A percentile compares a stretch with the other conserved stretches of the same genome.
phyloP scores from a whole-genome alignment of 1,284 basidiomycete species.

The Cutaneotrichosporon cavernicola region DNA sequence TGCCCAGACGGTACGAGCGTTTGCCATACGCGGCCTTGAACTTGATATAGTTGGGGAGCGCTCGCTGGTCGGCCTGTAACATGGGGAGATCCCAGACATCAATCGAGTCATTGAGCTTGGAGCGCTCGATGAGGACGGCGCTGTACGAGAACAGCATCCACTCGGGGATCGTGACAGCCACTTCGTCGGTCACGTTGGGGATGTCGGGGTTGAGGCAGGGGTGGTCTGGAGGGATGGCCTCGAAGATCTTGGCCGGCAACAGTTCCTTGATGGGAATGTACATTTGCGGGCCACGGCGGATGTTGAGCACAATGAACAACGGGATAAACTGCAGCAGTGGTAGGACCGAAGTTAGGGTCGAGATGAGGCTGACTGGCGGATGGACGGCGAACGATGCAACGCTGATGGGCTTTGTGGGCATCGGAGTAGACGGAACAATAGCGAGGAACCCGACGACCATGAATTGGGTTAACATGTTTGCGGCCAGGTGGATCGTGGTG shows the following conservation, averaged over 20 bases:
- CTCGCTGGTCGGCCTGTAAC: conserved; percentile 67
- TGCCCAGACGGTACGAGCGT: conserved; percentile 33
- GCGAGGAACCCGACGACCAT: conserved; percentile 52
- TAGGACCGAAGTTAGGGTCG: conserved; percentile 31
- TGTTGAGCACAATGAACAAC: conserved; percentile 59
- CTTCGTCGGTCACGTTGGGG: conserved; percentile 47
- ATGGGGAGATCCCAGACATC: conserved; percentile 84
- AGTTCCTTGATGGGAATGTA: conserved; percentile 69
- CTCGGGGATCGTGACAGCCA: conserved; percentile 61
- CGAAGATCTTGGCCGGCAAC: conserved; percentile 66
- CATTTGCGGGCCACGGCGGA: conserved; percentile 68
- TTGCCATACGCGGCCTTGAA: conserved; percentile 45
- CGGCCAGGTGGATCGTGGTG: conserved; percentile 66
- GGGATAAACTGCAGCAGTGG: conserved; percentile 59
- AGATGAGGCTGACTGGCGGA: conserved; percentile 21
- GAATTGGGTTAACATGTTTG: conserved; percentile 61
- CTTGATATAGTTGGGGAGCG: conserved; percentile 38
- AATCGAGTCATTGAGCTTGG: conserved; percentile 67
- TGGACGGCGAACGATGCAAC: conserved; percentile 8
- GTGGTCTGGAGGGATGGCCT: conserved; percentile 35
- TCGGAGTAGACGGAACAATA: conserved; percentile 44
- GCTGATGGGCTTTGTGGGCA: conserved; percentile 29
- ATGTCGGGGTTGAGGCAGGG: conserved; percentile 36
- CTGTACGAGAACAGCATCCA: conserved; percentile 75
- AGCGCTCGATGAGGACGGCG: conserved; percentile 77